Base-by-base conservation (phyloP, 129 eudicot species). In the Artemisia tridentata region DNA sequence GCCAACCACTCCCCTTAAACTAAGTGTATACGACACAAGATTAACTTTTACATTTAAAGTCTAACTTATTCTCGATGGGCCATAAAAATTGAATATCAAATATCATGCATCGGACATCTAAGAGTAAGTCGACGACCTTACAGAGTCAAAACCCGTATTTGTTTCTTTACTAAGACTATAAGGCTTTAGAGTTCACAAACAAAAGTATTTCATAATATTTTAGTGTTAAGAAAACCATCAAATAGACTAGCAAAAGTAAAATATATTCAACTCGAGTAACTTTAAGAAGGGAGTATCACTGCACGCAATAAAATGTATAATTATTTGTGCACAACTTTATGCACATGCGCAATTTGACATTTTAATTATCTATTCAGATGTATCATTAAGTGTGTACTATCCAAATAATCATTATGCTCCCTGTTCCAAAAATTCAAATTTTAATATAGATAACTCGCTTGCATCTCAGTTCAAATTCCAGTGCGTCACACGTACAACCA, bases 291-390 rank as follows among this genome's bases (percentile, higher is more conserved):
- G 61, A 45, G 19, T 60, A 58, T 62, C 70, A 51, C 6, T 29
- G 34, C 34, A 29, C 34, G 0, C 0, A 8, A 38, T 46, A 61
- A 68, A 69, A 69, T 76, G 25, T 61, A 69, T 76, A 75, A 68
- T 76, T 51, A 23, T 20, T 12, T 69, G 50, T 11, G 8, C 66
- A 77, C 18, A 21, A 61, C 80, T 69, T 76, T 76, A 76, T 17
- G 58, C 71, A 76, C 75, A 69, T 76, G 75, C 74, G 61, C 48
- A 29, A 38, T 61, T 49, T 76, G 71, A 69, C 75, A 69, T 50
- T 76, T 38, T 50, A 60, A 48, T 61, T 69, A 45, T 75, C 67
- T 66, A 14, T 21, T 75, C 67, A 52, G 12, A 61, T 76, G 38
- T 51, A 62, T 16, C 16, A 61, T 56, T 59, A 48, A 61, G 54